Evolutionary conservation across 345 rosid genomes (phyloP).

Genomic region (Murraya paniculata): DNA sequence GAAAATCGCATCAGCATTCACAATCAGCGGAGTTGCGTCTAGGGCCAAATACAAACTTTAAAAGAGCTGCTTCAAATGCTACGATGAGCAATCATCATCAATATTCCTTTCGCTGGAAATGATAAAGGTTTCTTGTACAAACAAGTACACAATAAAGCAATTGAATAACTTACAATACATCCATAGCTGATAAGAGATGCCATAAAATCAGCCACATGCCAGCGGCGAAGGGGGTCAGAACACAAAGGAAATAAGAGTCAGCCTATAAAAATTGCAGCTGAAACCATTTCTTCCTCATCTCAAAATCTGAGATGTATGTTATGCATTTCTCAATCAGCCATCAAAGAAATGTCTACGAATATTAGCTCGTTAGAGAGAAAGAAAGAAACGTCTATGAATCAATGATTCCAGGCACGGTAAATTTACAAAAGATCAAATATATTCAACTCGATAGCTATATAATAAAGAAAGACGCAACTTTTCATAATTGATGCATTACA

Average conservation of each 20-base stretch:
- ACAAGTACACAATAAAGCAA: too few species aligned
- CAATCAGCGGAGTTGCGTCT: too few species aligned
- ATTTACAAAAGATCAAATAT: slow-evolving; percentile 10
- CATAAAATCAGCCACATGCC: background rate
- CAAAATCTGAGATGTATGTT: background rate
- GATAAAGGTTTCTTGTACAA: too few species aligned
- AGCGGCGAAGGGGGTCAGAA: background rate
- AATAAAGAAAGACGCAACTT: background rate
- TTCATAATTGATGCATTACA: slow-evolving; percentile 11
- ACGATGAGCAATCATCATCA: too few species aligned
- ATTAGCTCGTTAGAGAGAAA: background rate
- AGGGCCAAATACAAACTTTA: too few species aligned
- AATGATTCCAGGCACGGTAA: background rate
- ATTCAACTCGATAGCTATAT: background rate
- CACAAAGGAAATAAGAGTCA: background rate
- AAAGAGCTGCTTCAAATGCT: too few species aligned
- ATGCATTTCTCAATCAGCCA: background rate
- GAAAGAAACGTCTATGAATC: background rate
- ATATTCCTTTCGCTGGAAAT: too few species aligned
- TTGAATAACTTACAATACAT: too few species aligned
- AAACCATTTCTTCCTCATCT: background rate
- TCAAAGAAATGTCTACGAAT: too few species aligned
- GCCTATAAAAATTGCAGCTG: background rate
- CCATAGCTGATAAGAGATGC: background rate
- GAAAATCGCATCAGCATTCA: too few species aligned